Evolutionary conservation across 2,329 filamentous ascomycete species (phyloP), one percentile per base, ranked within the genome.

Genomic region (Fusarium secorum): DNA sequence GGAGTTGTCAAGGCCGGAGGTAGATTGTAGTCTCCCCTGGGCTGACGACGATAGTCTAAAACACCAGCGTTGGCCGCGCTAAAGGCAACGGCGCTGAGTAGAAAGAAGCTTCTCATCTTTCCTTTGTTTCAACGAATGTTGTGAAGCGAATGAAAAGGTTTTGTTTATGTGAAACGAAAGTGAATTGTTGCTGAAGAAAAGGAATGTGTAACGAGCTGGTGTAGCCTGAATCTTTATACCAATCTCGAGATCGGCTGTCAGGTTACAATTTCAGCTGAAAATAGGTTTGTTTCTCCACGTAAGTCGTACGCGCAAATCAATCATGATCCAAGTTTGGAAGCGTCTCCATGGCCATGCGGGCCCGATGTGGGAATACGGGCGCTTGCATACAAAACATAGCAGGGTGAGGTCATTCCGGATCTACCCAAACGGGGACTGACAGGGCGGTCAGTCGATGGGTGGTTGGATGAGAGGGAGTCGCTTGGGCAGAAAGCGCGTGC

Each of bases 81-180:
- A 18, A 66, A 38, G 20, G 66, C 68, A 11, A 60, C 68, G 33
- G 66, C 57, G 18, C 57, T 49, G 54, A 71, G 54, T 41, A 71
- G 53, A 24, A 68, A 67, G 48, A 71, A 71, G 51, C 68, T 59
- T 52, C 45, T 66, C 68, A 71, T 71, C 20, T 62, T 70, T 32
- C 33, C 26, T 38, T 18, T 39, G 42, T 52, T 46, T 67, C 64
- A 67, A 38, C 64, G 64, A 67, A 67, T 51, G 63, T 67, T 67
- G 38, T 44, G 41, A 67, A 67, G 64, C 64, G 64, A 67, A 67
- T 67, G 64, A 54, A 54, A 33, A 26, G 3, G 13, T n/a, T 17
- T 52, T 51, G 22, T 52, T 55, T 26, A 30, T 20, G 49, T 55
- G 35, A 67, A 67, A 67, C 64, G 64, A 67, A 49, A 62, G 64